Percentiles rank a stretch among this genome's conserved stretches.
These are phyloP conservation scores for Lobosporangium transversale DNA, from an alignment of 192 early-diverging fungal species.

Conservation along the genomic window DNA sequence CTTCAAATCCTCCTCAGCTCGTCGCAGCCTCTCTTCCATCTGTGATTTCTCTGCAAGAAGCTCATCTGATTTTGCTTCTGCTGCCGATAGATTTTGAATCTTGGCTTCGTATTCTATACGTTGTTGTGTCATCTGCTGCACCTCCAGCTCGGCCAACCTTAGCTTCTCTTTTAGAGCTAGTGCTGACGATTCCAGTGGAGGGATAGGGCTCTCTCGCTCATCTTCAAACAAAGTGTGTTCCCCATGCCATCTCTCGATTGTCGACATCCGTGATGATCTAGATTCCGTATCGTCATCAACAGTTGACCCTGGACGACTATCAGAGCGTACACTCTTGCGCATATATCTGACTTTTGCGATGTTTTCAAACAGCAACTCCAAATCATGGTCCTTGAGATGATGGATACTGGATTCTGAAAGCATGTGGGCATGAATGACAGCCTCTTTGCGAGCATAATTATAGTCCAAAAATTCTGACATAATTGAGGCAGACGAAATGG, in stretches of 20 bases:
- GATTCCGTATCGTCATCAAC: constrained; percentile 55
- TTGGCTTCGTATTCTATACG: constrained; percentile 65
- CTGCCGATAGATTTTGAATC: constrained; percentile 54
- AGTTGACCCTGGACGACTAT: constrained; percentile 54
- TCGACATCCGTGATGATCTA: constrained; percentile 32
- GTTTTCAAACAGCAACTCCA: constrained; percentile 59
- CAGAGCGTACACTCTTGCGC: constrained; percentile 55
- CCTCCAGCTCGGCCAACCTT: constrained; percentile 59
- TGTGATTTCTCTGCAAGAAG: constrained; percentile 27
- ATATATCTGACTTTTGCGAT: constrained; percentile 62
- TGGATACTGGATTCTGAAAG: constrained; percentile 46
- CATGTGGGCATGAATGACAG: constrained; percentile 56
- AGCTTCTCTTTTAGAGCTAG: constrained; percentile 57
- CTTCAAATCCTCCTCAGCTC: constrained; percentile 32
- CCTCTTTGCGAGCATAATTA: constrained; percentile 80
- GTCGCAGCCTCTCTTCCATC: constrained; percentile 36
- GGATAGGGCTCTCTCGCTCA: constrained; percentile 13
- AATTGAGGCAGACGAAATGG: constrained; percentile 55
- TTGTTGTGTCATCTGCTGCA: constrained; percentile 63
- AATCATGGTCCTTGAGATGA: constrained; percentile 45
- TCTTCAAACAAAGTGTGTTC: constrained; percentile 16
- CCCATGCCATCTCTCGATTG: constrained; percentile 26
- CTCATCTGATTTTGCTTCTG: constrained; percentile 47
- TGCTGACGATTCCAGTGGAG: constrained; percentile 33
- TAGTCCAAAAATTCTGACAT: constrained; percentile 75